Evolutionary conservation across 2,329 filamentous ascomycete genomes (phyloP), one percentile per base, ranked within the genome.

Genomic region (Fusarium xylarioides): DNA sequence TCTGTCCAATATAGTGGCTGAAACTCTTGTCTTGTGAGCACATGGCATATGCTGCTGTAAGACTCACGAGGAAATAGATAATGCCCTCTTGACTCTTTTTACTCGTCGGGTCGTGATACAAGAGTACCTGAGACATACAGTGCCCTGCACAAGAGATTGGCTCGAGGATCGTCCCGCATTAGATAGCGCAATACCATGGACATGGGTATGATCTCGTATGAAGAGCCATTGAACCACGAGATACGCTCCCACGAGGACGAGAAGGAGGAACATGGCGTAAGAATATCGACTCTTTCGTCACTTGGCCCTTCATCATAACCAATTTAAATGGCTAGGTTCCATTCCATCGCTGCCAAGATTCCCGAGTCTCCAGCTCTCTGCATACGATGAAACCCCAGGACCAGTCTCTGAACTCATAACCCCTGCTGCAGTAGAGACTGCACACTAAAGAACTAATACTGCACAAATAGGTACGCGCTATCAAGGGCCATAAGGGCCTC

Each of bases 71-170:
- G 34, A 59, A 38, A 38, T 40, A 59, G 43, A 55, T 30, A 60
- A 38, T 37, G 19, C 26, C 7, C 26, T 58, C 11, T 4, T 15
- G 6, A 4, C 18, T 11, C 11, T 47, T 38, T 34, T 37, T 40
- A 47, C 53, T 38, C 59, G 53, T 35, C n/a, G n/a, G 40, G 34
- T 7, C 32, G 23, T 32, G 21, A 18, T 40, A 35, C 47, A 56
- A 63, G 44, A 60, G 28, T 49, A 63, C 54, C 60, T 63, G 60
- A 63, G 60, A 63, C 60, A 49, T 43, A 40, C 42, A 59, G 26
- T 35, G 23, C 19, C 34, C 53, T 59, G 54, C 28, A 60, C 19
- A 44, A 23, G 18, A 60, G 53, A 63, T 60, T 63, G 60, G 60
- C 53, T 58, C 42, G 52, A 62, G 40, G 59, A 59, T 59, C 53